Evolutionary conservation across 1,139 yeast species (phyloP).

Genomic region (Geotrichum candidum): DNA sequence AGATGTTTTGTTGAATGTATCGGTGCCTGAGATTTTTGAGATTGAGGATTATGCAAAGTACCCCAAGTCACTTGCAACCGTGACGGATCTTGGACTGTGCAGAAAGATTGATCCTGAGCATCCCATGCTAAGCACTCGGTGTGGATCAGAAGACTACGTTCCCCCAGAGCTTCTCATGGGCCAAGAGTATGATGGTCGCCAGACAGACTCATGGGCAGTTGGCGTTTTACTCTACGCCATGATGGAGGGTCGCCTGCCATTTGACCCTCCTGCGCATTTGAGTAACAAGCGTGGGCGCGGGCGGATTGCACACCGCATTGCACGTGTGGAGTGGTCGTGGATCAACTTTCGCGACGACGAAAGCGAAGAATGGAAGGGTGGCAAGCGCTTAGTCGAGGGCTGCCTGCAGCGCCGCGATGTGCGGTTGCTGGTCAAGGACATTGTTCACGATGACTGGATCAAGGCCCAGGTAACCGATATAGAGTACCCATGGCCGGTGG

Average conservation of each 20-base stretch:
- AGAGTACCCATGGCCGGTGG: constrained; percentile 52
- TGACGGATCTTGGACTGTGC: constrained; percentile 87
- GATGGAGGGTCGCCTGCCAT: constrained; percentile 80
- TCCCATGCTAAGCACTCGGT: constrained; percentile 71
- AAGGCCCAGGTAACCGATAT: background rate
- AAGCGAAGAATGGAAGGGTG: constrained; percentile 37
- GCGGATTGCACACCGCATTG: constrained; percentile 80
- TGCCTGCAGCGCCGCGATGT: constrained; percentile 50
- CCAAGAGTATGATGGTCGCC: constrained; percentile 78
- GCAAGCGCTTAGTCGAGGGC: constrained; percentile 49
- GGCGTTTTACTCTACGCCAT: constrained; percentile 85
- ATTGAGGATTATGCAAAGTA: constrained; percentile 16
- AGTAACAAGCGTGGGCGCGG: constrained; percentile 46
- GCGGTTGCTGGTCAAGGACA: constrained; percentile 41
- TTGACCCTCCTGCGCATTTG: constrained; percentile 47
- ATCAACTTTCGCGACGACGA: constrained; percentile 23
- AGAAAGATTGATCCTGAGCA: constrained; percentile 53
- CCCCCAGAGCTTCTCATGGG: constrained; percentile 92
- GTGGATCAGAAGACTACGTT: constrained; percentile 95
- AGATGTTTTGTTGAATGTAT: constrained; percentile 23
- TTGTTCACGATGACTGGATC: constrained; percentile 37
- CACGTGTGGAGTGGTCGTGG: constrained; percentile 93
- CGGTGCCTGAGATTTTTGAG: constrained; percentile 17
- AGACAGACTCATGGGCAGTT: constrained; percentile 89
- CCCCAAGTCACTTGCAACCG: constrained; percentile 46